Evolutionary conservation across 345 rosid species (phyloP), one percentile per base, ranked within the genome.

Genomic region (Syzygium oleosum): DNA sequence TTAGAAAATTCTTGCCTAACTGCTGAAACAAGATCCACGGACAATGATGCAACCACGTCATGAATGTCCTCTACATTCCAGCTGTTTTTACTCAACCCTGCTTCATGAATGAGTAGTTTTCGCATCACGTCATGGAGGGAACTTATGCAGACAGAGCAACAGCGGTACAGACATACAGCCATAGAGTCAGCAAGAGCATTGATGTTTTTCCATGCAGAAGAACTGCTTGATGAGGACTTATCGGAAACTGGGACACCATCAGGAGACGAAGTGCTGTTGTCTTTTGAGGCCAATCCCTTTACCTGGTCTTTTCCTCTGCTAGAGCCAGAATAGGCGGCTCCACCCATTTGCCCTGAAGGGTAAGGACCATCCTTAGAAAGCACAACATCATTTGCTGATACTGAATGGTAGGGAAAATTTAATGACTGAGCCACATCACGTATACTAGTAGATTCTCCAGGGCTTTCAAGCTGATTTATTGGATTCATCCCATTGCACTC

Each of bases 31-130:
- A 96, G 94, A 88, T 93, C 91, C 86, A 92, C 92, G 8, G 97
- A 96, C 91, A 98, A 88, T 53, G 96, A 93, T 29, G 95, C 93
- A 86, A 96, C 96, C 38, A 89, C 91, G 83, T 96, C 95, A 86
- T 98, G 99, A 65, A 96, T 85, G 84, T 94, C 94, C 84, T 96
- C 99, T 38, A 91, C 91, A 6, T 91, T 91, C 90, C 92, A 92
- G 86, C 51, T 10, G 85, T 88, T 90, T 63, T 85, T 87, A 88
- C 91, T 90, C 41, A 88, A 88, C 87, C 91, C 93, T 94, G 90
- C 84, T 86, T 92, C 86, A 41, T 85, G 91, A 61, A 88, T 83
- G 79, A 98, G 92, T 84, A 93, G 85, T 87, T 91, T 92, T 89
- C 88, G 93, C 91, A 96, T 92, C 88, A 91, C 87, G 84, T 83